phyloP scores from a whole-genome alignment of 108 stramenopile species.

The Nannochloropsis oceanica region DNA sequence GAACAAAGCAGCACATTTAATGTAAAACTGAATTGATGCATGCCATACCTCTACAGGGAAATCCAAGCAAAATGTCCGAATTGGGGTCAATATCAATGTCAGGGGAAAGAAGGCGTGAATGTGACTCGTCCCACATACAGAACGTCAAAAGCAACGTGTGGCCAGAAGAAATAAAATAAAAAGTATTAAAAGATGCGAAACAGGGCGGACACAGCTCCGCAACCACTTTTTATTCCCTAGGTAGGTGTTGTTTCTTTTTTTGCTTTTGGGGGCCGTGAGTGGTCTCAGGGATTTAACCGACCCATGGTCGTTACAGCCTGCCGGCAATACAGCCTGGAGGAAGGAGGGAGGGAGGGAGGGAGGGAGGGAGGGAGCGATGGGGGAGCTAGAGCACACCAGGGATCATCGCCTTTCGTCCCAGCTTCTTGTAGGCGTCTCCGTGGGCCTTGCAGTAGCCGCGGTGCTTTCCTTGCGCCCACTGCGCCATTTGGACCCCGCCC shows the following conservation, averaged over 20 bases:
- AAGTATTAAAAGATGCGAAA: no score
- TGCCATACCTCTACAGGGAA: no score
- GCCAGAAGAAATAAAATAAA: no score
- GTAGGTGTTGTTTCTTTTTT: background rate
- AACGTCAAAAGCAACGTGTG: no score
- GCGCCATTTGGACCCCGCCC: conserved; percentile 11
- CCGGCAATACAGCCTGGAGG: background rate
- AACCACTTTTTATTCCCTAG: background rate
- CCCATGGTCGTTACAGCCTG: background rate
- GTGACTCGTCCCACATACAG: no score
- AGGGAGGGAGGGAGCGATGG: background rate
- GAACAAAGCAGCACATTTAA: no score
- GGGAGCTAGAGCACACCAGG: background rate
- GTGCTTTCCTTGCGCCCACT: conserved; percentile 17
- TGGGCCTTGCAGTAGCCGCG: conserved; percentile 8
- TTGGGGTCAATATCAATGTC: no score
- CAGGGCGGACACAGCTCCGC: background rate
- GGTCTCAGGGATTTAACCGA: background rate
- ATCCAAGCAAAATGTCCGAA: no score
- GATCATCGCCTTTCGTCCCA: background rate
- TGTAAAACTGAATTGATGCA: no score
- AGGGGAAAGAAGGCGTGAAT: no score
- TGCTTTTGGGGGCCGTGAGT: background rate
- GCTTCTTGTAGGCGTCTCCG: background rate
- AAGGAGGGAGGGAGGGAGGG: background rate